Conservation (phyloP, 2,329 filamentous ascomycete genomes). For the Harringtonia aguacate region DNA sequence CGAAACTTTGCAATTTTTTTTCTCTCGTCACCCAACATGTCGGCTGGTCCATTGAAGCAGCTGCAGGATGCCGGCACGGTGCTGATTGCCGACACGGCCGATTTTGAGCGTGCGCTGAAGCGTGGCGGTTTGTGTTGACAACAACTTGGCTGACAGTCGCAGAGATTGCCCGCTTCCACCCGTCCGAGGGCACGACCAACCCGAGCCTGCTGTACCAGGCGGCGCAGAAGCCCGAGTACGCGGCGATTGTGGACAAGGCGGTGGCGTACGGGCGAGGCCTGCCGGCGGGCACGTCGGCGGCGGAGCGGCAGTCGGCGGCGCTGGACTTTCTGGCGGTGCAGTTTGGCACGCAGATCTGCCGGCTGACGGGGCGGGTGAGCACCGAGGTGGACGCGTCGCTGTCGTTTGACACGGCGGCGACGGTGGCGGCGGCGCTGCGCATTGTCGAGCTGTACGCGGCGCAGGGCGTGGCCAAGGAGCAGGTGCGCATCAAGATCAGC, state of each 20-base stretch:
- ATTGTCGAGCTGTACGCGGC: slow-evolving; percentile 68
- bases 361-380: slow-evolving; percentile 67
- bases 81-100: slow-evolving; percentile 6
- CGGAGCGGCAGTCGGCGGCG: slow-evolving; percentile 58
- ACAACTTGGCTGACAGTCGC: not conserved
- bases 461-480: slow-evolving; percentile 58
- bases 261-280: slow-evolving; percentile 54
- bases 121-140: not conserved
- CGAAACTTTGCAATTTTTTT: too few relatives aligned
- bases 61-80: slow-evolving; percentile 8
- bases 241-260: slow-evolving; percentile 56
- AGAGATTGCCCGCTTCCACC: slow-evolving; percentile 72
- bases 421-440: slow-evolving; percentile 62
- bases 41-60: slow-evolving; percentile 3
- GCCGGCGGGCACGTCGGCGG: slow-evolving; percentile 30
- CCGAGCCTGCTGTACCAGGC: slow-evolving; percentile 67
- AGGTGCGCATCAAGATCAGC: slow-evolving; percentile 67
- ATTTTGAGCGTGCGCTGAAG: slow-evolving; percentile 3
- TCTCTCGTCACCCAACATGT: too few relatives aligned
- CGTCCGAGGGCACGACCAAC: slow-evolving; percentile 74
- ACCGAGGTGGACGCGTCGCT: slow-evolving; percentile 67
- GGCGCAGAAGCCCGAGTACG: slow-evolving; percentile 66
- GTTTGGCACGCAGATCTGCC: slow-evolving; percentile 67
- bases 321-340: slow-evolving; percentile 65
- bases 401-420: slow-evolving; percentile 62